Evolutionary conservation across 768 basidiomycete genomes (phyloP), one percentile per base, ranked within the genome.

Genomic region (Pseudohyphozyma bogoriensis): DNA sequence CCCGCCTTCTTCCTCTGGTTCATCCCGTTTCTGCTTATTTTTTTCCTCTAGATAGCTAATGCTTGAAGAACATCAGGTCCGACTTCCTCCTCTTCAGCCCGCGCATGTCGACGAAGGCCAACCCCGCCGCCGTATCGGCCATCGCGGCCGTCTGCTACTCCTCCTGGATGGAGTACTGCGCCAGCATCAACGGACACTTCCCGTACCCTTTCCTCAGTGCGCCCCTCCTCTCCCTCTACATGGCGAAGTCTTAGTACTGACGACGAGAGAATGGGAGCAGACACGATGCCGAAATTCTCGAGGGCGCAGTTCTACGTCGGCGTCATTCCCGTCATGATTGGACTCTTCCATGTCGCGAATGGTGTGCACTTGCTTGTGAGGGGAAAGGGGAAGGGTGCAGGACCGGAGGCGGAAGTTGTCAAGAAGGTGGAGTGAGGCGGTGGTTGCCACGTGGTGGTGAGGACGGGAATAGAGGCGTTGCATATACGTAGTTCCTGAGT

Each of bases 71-170:
- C n/a, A n/a, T 9, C 31, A 51, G 51, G 51, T 22, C 31, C 15
- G 68, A 69, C 63, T 69, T 69, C 42, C 64, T 69, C 44, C 28
- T 47, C 54, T 66, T 65, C 55, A 60, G 58, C 12, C 68, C 68
- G n/a, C 63, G 59, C 4, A 65, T 65, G 56, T 59, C 65, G 8
- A 46, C 36, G n/a, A 32, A 40, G 3, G 63, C 63, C 16, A 52
- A 52, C n/a, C 68, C 68, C 0, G 9, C 55, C 18, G 18, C 57
- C 12, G 56, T 69, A 13, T 58, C 59, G 9, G 29, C 54, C 7
- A 2, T 24, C 31, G 20, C 37, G 9, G 36, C 42, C n/a, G 16
- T 44, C 1, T 39, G 47, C 0, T 69, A 69, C 59, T 33, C 54
- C 10, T 13, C 40, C 0, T 69, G 68, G 68, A 67, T 69, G 63